Conservation (phyloP, 495 filamentous ascomycete species). For the Penicillium desertorum region DNA sequence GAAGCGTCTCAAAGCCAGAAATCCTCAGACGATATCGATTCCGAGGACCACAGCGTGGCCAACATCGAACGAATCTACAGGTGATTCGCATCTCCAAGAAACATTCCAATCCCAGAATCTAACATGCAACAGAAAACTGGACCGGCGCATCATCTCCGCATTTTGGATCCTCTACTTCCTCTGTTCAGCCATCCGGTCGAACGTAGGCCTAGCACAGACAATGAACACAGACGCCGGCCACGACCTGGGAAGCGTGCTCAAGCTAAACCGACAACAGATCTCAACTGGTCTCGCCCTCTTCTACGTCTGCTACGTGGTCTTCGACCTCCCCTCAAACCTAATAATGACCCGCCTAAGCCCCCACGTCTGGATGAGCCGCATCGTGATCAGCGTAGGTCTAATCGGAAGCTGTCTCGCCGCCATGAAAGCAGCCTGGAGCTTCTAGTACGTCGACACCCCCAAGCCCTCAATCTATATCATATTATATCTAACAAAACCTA, state of each 20-base stretch:
- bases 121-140: conserved; percentile 59
- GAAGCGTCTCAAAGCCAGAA: conserved; percentile 8
- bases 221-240: conserved; percentile 73
- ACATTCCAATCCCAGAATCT: not conserved
- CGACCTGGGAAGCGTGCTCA: conserved; percentile 64
- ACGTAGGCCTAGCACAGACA: conserved; percentile 86
- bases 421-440: conserved; percentile 78
- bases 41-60: conserved; percentile 32
- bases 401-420: conserved; percentile 80
- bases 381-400: conserved; percentile 82
- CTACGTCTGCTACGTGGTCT: conserved; percentile 87
- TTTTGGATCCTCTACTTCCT: conserved; percentile 95
- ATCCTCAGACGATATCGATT: conserved; percentile 26
- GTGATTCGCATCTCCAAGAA: conserved; percentile 14
- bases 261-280: conserved; percentile 68
- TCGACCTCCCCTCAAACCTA: conserved; percentile 86
- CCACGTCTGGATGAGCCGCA: conserved; percentile 89
- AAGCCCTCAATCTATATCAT: not conserved
- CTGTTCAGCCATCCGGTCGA: conserved; percentile 86
- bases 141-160: conserved; percentile 81
- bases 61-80: conserved; percentile 46
- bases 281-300: conserved; percentile 83
- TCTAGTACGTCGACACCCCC: conserved; percentile 59
- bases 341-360: conserved; percentile 84
- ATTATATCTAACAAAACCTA: conserved; percentile 28